Base-by-base conservation (phyloP, 1,284 basidiomycete genomes). In the Xanthoconium separans region DNA sequence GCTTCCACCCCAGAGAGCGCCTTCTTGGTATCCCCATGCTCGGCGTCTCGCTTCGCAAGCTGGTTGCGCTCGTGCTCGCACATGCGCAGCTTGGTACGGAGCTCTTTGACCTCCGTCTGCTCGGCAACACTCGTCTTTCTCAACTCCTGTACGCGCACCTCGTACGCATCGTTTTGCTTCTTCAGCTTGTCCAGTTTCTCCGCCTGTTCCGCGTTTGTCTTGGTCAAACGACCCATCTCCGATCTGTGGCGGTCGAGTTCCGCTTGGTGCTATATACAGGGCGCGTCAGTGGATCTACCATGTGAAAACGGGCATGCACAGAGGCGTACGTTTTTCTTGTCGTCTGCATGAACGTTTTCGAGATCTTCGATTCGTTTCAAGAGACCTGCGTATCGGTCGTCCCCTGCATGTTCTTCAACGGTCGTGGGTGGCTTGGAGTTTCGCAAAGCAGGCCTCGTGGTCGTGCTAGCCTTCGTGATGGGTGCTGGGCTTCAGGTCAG, bases 291-390 rank as follows among this genome's bases (percentile, higher is more conserved):
- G 27, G n/a, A 6, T 20, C 2, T 8, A 4, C 22, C 22, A 13
- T 6, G 27, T 10, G 18, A 4, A 39, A n/a, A 12, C 3, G 15
- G 31, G 7, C 27, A 27, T 27, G 27, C 36, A 44, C 16, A 24
- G 49, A 1, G 16, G 24, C 83, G 62, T 64, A 89, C 89, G 41
- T 73, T 56, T 73, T 78, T 83, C 77, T 88, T 90, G 56, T 78
- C 81, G 11, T 89, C 85, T 30, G 75, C 69, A 60, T 89, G 85
- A 24, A 85, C 65, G 53, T 71, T 71, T 68, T 90, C 85, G 13
- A 90, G 66, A 16, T 88, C 83, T 37, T 88, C 84, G 0, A 90
- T 75, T 61, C 85, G 85, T 59, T 76, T 77, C 65, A 87, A 81
- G 10, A 90, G 74, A 16, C 67, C 54, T 11, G 75, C 73, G 61